Evolutionary conservation across 139 green algal species (phyloP), one percentile per base, ranked within the genome.

Genomic region (Chlamydomonas sphaeroides): DNA sequence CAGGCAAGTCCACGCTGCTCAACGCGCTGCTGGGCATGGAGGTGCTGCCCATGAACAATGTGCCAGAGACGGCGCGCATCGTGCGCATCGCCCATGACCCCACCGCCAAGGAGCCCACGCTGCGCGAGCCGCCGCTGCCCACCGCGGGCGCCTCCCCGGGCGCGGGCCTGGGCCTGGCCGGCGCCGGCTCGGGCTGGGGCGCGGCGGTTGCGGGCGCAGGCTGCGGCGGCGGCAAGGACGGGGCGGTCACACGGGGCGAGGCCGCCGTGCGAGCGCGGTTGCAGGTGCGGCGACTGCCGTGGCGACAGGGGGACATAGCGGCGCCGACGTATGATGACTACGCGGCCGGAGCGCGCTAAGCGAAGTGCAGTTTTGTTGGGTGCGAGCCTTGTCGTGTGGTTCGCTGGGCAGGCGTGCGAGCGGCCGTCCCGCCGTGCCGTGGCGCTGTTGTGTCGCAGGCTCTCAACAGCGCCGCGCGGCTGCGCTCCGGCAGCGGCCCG

Each of bases 1-100:
- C 89, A 96, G 93, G 93, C 84, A 96, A 96, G 48, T 91, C 80
- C 48, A 96, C 93, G 5, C 85, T 96, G 65, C 83, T 96, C 48
- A 95, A 95, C 41, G 80, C 90, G 7, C 79, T 96, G 35, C 66
- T 93, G 26, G 89, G 88, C 23, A 45, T 68, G 5, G 84, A 90
- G 38, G 36, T 92, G 18, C 79, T 96, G 61, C 93, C 93, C 23
- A 87, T 90, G 59, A 95, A 90, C 91, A 96, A 95, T 45, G 88
- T 95, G n/a, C 90, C 91, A 23, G 91, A 93, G 78, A 93, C 88
- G 2, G 90, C 89, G 0, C 83, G 88, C 57, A 91, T 94, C 68
- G 79, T 72, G 57, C 67, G 68, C 33, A 88, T 94, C 42, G 74
- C 78, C 2, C 91, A 94, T 66, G 42, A 63, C 30, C 41, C 86